Evolutionary conservation across 495 filamentous ascomycete species (phyloP), one percentile per base, ranked within the genome.

Genomic region (Penicillium macrosclerotiorum): DNA sequence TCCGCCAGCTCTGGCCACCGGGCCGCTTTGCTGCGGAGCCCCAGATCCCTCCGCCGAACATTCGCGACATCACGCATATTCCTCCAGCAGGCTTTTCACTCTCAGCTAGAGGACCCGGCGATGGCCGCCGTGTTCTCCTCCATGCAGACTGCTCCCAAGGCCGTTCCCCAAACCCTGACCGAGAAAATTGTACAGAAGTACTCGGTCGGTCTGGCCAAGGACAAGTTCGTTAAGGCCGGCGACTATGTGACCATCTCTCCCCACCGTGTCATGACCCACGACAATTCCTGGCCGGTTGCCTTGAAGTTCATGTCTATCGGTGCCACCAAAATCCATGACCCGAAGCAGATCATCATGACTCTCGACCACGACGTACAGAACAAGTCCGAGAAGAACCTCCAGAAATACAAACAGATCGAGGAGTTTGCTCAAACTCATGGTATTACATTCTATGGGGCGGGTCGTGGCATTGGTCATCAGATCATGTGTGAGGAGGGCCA

Each of bases 361-460:
- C 76, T 97, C 5, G 92, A 97, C 63, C 93, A 96, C 59, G 91
- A 97, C 53, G 89, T 96, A 1, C 88, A 94, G 57, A 96, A 96
- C 65, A 88, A 86, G 67, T 81, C 69, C 56, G 86, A 89, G 34
- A 64, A 80, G 44, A 96, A 96, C 63, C 63, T 96, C 13, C 81
- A 83, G 57, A 96, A 95, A 58, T 96, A 96, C 60, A 51, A 57
- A 4, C 82, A 86, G 60, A 96, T 98, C 50, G 88, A 95, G 62
- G 78, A 83, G 45, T 95, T 96, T 63, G 93, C 93, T 4, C 77
- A 75, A 48, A 76, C 80, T 32, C 89, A 96, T 32, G 87, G 84
- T 1, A 78, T 94, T 3, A 82, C 85, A 43, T 95, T 94, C 61
- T 96, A 88, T 57, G 85, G 87, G 8, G 88, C 89, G 1, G 88